Evolutionary conservation across 345 rosid genomes (phyloP).

Genomic region (Populus ilicifolia): DNA sequence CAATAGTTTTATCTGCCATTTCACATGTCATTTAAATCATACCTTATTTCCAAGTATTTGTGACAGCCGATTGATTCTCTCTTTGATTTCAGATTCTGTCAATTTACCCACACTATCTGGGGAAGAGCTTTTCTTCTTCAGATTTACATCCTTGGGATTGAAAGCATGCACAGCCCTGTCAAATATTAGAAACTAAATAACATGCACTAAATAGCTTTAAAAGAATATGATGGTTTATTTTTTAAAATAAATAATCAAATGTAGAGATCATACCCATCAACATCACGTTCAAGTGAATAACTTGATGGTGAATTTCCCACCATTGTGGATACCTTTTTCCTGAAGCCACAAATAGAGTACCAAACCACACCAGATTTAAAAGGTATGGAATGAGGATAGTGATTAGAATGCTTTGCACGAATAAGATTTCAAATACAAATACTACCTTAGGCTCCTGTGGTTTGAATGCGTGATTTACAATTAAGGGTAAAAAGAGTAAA

Average conservation of each 20-base stretch:
- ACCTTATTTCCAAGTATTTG: slow-evolving; percentile 63
- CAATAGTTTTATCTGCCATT: neutral
- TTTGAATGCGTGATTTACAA: neutral
- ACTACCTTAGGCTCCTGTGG: neutral
- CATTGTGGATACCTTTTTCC: slow-evolving; percentile 37
- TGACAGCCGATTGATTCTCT: slow-evolving; percentile 57
- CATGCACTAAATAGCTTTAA: neutral
- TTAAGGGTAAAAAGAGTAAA: neutral
- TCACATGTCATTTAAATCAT: slow-evolving; percentile 2
- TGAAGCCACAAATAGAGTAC: slow-evolving; percentile 19
- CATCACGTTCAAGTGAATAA: slow-evolving; percentile 34
- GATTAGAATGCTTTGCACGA: neutral
- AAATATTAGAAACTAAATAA: neutral
- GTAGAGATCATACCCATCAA: slow-evolving; percentile 55
- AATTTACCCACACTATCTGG: slow-evolving; percentile 42
- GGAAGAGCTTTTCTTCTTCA: slow-evolving; percentile 45
- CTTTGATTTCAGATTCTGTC: slow-evolving; percentile 69
- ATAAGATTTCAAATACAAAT: neutral
- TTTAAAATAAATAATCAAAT: neutral
- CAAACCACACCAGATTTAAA: slow-evolving; percentile 1
- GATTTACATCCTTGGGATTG: slow-evolving; percentile 75
- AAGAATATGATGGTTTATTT: neutral
- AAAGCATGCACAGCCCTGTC: slow-evolving; percentile 74
- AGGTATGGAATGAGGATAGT: neutral
- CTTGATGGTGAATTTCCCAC: slow-evolving; percentile 46